A percentile compares a stretch with the other conserved stretches of the same genome.
phyloP scores from a whole-genome alignment of 306 rosid genomes.

The Vigna reflexopilosa region DNA sequence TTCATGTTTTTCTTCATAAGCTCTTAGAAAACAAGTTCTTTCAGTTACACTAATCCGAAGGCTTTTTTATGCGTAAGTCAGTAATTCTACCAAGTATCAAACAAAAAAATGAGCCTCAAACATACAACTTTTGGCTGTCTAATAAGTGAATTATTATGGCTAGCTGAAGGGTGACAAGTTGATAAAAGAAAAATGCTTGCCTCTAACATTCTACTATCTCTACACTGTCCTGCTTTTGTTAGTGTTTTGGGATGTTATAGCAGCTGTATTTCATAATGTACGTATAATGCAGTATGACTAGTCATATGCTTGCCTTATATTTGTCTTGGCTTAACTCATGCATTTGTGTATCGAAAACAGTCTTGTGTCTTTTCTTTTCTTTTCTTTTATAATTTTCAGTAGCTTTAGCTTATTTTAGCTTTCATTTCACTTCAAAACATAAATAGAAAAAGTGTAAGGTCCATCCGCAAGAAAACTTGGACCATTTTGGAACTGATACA shows the following conservation, averaged over 20 bases:
- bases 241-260: background rate
- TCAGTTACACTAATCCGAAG: background rate
- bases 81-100: background rate
- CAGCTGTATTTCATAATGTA: constrained; percentile 7
- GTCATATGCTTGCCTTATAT: constrained; percentile 15
- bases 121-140: background rate
- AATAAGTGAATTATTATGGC: background rate
- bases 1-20: background rate
- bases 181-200: background rate
- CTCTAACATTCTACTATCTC: background rate
- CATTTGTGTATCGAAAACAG: constrained; percentile 1
- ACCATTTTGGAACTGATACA: constrained; percentile 16
- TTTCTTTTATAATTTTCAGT: too few relatives aligned
- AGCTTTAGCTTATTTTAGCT: constrained; percentile 1
- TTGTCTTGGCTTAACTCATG: constrained; percentile 4
- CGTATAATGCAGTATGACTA: constrained; percentile 14
- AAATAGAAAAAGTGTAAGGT: background rate
- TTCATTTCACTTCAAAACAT: background rate
- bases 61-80: background rate
- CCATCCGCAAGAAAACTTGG: background rate
- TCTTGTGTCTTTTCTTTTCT: background rate
- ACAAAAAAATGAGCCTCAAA: background rate
- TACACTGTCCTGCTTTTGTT: background rate
- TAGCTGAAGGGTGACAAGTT: background rate
- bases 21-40: background rate